Conservation (phyloP, 108 stramenopile genomes). For the Conticribra weissflogii region DNA sequence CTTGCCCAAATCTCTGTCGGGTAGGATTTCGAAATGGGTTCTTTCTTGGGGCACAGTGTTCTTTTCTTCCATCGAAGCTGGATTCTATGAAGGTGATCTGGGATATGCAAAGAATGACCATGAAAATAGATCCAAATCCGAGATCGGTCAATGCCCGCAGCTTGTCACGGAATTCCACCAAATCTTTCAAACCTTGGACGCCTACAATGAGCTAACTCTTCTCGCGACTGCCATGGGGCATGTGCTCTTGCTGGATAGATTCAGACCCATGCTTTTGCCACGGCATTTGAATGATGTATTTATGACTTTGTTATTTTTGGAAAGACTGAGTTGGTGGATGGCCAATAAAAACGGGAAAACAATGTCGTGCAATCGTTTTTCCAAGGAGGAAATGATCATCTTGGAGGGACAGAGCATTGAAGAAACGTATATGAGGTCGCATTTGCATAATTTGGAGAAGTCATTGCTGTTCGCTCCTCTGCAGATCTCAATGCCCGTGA, state of each 20-base stretch:
- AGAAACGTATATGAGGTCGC: constrained; percentile 10
- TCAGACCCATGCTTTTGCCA: constrained; percentile 86
- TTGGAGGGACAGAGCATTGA: constrained; percentile 5
- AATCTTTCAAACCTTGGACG: constrained; percentile 21
- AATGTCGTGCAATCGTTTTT: no score
- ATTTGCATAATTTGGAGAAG: constrained; percentile 19
- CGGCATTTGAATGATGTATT: constrained; percentile 82
- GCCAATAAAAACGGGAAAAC: constrained; percentile 16
- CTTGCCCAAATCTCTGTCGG: constrained; percentile 78
- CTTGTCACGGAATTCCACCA: constrained; percentile 1
- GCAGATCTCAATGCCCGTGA: constrained; percentile 7
- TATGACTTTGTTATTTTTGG: constrained; percentile 61
- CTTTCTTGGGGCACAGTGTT: constrained; percentile 54
- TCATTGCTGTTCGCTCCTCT: constrained; percentile 30
- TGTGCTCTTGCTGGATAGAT: constrained; percentile 83
- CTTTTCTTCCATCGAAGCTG: no score
- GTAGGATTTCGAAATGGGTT: constrained; percentile 56
- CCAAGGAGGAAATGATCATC: not conserved
- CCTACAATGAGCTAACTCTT: constrained; percentile 35
- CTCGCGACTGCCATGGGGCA: constrained; percentile 29
- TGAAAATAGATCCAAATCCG: not conserved
- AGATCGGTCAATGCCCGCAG: not conserved
- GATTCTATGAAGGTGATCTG: no score
- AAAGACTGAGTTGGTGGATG: constrained; percentile 41
- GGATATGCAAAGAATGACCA: no score